phyloP scores from a whole-genome alignment of 1,284 basidiomycete genomes.

The Naganishia sp. region DNA sequence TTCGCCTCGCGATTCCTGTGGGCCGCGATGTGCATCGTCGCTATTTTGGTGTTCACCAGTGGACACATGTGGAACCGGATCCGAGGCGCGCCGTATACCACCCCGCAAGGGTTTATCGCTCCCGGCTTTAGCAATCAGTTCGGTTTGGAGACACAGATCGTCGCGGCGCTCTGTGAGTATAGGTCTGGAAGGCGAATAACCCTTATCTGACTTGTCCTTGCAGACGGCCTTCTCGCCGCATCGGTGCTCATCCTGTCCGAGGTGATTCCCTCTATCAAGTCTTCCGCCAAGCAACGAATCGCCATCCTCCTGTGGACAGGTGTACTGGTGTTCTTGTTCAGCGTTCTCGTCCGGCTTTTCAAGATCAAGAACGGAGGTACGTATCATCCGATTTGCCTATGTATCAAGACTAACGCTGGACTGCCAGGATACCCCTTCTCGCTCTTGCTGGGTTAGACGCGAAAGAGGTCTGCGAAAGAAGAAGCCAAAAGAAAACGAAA shows the following conservation, averaged over 20 bases:
- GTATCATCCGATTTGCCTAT: conserved; percentile 37
- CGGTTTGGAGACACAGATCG: conserved; percentile 88
- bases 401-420: background rate
- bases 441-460: conserved; percentile 23
- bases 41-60: conserved; percentile 78
- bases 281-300: conserved; percentile 72
- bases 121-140: conserved; percentile 86
- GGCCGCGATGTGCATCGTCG: conserved; percentile 64
- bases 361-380: conserved; percentile 83
- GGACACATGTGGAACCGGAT: conserved; percentile 98
- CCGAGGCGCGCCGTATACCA: conserved; percentile 69
- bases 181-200: background rate
- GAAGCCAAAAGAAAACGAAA: background rate
- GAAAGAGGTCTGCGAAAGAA: no score
- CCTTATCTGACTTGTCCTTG: background rate
- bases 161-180: conserved; percentile 79
- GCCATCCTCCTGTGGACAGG: conserved; percentile 88
- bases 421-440: conserved; percentile 42
- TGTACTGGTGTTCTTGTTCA: conserved; percentile 81
- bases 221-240: conserved; percentile 80
- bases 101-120: conserved; percentile 62
- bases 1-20: conserved; percentile 67
- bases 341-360: conserved; percentile 85
- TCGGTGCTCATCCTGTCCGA: conserved; percentile 80
- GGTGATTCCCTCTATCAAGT: conserved; percentile 76